Base-by-base conservation (phyloP, 257 asterid genomes). In the Fraxinus excelsior region DNA sequence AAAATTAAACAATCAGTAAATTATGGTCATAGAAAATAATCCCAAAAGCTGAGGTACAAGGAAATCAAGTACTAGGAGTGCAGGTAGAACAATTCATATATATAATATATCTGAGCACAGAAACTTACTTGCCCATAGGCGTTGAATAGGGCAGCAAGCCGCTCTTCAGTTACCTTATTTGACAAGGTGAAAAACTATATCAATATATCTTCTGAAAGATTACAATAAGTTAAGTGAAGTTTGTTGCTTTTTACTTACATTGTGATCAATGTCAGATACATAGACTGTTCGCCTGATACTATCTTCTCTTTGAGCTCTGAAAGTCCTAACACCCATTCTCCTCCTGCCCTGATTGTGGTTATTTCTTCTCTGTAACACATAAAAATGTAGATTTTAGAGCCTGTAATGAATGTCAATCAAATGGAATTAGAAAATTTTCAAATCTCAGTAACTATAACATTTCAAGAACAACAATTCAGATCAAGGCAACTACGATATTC, bases 211-310 rank as follows among this genome's bases (percentile, higher is more conserved):
- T 58, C 29, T 21, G 28, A 58, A 58, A 21, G 16, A 12, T 56
- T 5, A 40, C 26, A 32, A 67, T 1, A 70, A 68, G 76, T 29
- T 8, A 38, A 29, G 25, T 25, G n/a, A 60, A 76, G 44, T 69
- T 62, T 4, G 40, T 31, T 23, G 65, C 70, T 60, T 28, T 67
- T 70, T 67, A 73, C 96, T 86, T 84, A 92, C 98, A 85, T 83
- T 91, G 86, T 90, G 96, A 82, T 91, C 94, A 75, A 94, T 86
- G 86, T 94, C 98, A 4, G 98, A 86, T 35, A 94, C 98, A 82
- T 94, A 94, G 56, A 94, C 97, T 77, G 98, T 94, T 78, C 98
- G 86, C 86, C 97, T 85, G 29, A 94, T 87, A 75, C 92, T 91
- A 83, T 94, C 96, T 77, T 94, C 98, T 82, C 96, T 88, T 84